These are phyloP conservation scores for Backusella australiensis DNA, from an alignment of 192 early-diverging fungal genomes.

Conservation along the genomic window DNA sequence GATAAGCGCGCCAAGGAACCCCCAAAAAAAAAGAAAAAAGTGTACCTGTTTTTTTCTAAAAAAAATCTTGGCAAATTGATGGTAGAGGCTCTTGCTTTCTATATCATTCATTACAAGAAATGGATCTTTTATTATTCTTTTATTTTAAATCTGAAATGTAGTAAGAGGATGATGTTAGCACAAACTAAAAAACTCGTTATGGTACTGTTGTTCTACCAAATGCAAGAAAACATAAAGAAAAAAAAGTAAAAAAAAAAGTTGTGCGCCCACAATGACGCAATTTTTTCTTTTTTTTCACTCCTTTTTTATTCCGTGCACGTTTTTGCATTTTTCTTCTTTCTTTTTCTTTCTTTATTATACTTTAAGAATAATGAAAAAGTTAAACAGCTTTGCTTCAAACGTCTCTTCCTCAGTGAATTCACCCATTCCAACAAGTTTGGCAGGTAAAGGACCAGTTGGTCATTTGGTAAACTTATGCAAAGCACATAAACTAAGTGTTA, in stretches of 20 bases:
- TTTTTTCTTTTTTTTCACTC: not conserved
- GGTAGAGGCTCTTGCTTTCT: no score
- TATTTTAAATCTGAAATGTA: no score
- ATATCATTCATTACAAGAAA: no score
- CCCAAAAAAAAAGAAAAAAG: no score
- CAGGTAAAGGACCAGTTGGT: not conserved
- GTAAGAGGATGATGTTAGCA: no score
- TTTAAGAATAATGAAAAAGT: not conserved
- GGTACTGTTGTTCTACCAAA: not conserved
- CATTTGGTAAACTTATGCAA: not conserved
- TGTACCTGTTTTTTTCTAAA: no score
- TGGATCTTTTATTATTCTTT: no score
- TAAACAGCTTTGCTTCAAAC: not conserved
- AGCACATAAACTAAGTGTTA: not conserved
- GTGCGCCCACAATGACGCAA: not conserved
- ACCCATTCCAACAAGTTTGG: conserved; percentile 10
- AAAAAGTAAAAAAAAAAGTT: not conserved
- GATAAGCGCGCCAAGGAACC: no score
- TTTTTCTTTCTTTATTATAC: not conserved
- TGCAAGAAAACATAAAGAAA: not conserved
- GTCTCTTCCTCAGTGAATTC: not conserved
- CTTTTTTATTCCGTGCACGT: not conserved
- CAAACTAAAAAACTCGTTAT: no score
- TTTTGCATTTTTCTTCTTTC: not conserved
- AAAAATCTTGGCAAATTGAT: no score